Conservation (phyloP, 2,329 filamentous ascomycete species). For the Didymella segeticola region DNA sequence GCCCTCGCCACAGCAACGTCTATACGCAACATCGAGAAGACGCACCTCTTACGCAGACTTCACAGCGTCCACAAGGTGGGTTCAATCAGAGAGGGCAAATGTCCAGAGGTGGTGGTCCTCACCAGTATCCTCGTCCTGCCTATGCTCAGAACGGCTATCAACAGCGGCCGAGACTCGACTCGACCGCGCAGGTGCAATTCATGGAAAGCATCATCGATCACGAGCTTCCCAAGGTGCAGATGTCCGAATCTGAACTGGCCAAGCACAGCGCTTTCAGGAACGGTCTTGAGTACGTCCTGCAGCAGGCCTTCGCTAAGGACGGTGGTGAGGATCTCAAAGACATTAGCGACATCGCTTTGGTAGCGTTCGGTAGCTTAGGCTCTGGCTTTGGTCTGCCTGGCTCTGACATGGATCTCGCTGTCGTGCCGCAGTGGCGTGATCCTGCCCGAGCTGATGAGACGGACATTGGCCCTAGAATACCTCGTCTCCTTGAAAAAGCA, state of each 20-base stretch:
- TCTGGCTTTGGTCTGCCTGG: constrained; percentile 86
- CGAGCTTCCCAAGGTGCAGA: constrained; percentile 67
- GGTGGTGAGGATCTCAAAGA: constrained; percentile 57
- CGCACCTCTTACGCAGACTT: constrained; percentile 21
- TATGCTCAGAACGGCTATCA: constrained; percentile 25
- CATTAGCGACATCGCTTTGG: constrained; percentile 66
- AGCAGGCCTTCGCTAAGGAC: constrained; percentile 57
- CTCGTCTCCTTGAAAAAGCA: constrained; percentile 75
- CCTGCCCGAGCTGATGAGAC: constrained; percentile 27
- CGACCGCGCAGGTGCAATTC: constrained; percentile 49
- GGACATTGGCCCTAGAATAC: constrained; percentile 65
- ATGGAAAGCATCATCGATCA: constrained; percentile 52
- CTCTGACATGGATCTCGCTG: constrained; percentile 89
- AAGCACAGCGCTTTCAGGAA: constrained; percentile 75
- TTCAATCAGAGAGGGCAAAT: constrained; percentile 11
- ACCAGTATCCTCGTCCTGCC: constrained; percentile 24
- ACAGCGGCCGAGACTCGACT: constrained; percentile 30
- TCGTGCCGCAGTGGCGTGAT: constrained; percentile 66
- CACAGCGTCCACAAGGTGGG: constrained; percentile 30
- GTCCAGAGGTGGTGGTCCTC: neutral
- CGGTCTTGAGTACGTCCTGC: constrained; percentile 70
- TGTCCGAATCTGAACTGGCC: constrained; percentile 66
- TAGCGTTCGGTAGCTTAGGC: constrained; percentile 81
- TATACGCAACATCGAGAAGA: constrained; percentile 10
- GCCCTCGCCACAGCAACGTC: constrained; percentile 5